These are phyloP conservation scores for Serendipita sp. DNA, from an alignment of 768 basidiomycete species.

Conservation along the genomic window DNA sequence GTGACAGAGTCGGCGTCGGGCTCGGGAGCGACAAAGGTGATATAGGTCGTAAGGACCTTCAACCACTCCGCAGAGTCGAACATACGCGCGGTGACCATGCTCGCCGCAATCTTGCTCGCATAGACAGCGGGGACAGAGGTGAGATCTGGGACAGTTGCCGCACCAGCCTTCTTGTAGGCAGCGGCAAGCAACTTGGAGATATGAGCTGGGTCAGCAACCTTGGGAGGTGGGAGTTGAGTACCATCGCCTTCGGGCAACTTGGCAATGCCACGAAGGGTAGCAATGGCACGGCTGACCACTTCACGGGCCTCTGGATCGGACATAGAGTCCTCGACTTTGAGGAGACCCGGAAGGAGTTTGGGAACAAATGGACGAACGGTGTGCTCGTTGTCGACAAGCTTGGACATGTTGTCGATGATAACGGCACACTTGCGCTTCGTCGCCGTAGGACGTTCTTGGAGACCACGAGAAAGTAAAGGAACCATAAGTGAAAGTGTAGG, in stretches of 20 bases:
- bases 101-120: conserved; percentile 63
- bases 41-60: conserved; percentile 59
- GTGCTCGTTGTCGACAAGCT: conserved; percentile 87
- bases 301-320: conserved; percentile 97
- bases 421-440: conserved; percentile 97
- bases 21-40: conserved; percentile 45
- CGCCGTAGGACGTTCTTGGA: conserved; percentile 85
- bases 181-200: conserved; percentile 49
- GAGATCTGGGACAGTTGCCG: conserved; percentile 36
- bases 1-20: conserved; percentile 54
- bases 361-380: conserved; percentile 96
- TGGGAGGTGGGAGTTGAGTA: conserved; percentile 77
- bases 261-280: conserved; percentile 89
- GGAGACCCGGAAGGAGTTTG: conserved; percentile 83
- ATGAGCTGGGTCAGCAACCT: conserved; percentile 53
- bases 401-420: conserved; percentile 96
- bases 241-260: conserved; percentile 81
- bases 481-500: conserved; percentile 96
- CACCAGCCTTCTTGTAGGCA: conserved; percentile 76
- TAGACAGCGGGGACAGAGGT: conserved; percentile 48
- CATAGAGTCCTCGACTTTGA: conserved; percentile 89
- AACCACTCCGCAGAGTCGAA: conserved; percentile 77
- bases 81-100: conserved; percentile 80
- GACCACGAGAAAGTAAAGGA: conserved; percentile 85
- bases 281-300: conserved; percentile 81